These are phyloP conservation scores for Talaromyces marneffei DNA, from an alignment of 2,329 filamentous ascomycete species.

Conservation along the genomic window DNA sequence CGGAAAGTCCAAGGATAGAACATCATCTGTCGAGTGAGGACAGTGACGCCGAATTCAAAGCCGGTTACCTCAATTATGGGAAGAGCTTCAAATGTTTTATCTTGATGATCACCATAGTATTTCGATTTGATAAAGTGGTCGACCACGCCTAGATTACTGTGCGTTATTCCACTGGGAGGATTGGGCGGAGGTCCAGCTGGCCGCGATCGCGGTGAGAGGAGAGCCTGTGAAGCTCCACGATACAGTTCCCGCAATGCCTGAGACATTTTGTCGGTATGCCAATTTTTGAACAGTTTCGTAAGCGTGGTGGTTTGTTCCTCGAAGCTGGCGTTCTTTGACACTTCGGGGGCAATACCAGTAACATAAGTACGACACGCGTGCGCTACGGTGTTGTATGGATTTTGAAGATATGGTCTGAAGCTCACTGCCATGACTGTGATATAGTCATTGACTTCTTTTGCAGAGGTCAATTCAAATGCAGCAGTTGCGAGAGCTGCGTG, in stretches of 20 bases:
- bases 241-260: conserved; percentile 12
- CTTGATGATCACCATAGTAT: neutral
- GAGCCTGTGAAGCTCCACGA: conserved; percentile 7
- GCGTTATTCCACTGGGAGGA: conserved; percentile 13
- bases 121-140: conserved; percentile 8
- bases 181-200: conserved; percentile 11
- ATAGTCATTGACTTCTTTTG: conserved; percentile 5
- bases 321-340: conserved; percentile 9
- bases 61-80: conserved; percentile 1
- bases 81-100: neutral
- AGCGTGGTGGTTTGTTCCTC: conserved; percentile 4
- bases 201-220: neutral
- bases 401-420: conserved; percentile 13
- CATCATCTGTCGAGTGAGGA: conserved; percentile 17
- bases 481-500: conserved; percentile 14
- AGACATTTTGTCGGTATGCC: conserved; percentile 11
- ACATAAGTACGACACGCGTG: conserved; percentile 17
- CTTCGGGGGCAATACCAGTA: conserved; percentile 11
- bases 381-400: conserved; percentile 13
- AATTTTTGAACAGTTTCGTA: conserved; percentile 12
- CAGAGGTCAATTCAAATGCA: conserved; percentile 9
- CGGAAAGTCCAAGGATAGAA: conserved; percentile 18
- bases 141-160: conserved; percentile 15
- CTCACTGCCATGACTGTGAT: conserved; percentile 17
- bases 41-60: conserved; percentile 16